Conservation (phyloP, 495 filamentous ascomycete genomes). For the Wilcoxina mikolae region DNA sequence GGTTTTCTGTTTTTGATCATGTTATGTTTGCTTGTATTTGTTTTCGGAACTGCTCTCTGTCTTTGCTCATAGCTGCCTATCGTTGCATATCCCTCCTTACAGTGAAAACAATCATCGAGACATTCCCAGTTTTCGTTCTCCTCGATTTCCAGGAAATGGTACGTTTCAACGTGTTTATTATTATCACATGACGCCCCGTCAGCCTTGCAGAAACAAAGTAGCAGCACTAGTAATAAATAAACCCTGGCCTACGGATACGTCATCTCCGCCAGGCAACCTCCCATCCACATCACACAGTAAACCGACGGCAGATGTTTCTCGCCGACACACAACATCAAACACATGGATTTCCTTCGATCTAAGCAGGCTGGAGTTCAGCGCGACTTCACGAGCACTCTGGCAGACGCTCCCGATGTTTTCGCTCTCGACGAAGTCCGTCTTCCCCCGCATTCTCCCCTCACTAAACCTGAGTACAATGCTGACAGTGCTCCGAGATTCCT, state of each 20-base stretch:
- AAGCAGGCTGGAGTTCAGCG: constrained; percentile 86
- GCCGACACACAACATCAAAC: neutral
- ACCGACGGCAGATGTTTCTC: neutral
- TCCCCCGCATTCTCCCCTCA: constrained; percentile 10
- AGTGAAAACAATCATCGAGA: neutral
- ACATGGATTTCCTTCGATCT: constrained; percentile 54
- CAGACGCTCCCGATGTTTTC: constrained; percentile 56
- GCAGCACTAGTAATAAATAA: too few relatives aligned
- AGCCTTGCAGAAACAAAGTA: too few relatives aligned
- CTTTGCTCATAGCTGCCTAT: too few relatives aligned
- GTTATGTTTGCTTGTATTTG: constrained; percentile 1
- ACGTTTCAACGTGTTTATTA: too few relatives aligned
- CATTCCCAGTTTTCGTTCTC: neutral
- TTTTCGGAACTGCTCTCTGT: too few relatives aligned
- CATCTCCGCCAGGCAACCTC: constrained; percentile 1
- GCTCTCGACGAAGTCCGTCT: constrained; percentile 55
- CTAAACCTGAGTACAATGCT: constrained; percentile 12
- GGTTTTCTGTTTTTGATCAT: neutral
- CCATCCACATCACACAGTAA: neutral
- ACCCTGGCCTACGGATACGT: neutral
- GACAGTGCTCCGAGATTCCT: constrained; percentile 14
- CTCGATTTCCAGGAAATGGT: too few relatives aligned
- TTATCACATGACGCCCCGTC: neutral
- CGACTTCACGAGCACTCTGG: constrained; percentile 48
- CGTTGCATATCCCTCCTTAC: too few relatives aligned